phyloP scores from a whole-genome alignment of 139 green algal genomes.

The Chlamydomonas sp. region DNA sequence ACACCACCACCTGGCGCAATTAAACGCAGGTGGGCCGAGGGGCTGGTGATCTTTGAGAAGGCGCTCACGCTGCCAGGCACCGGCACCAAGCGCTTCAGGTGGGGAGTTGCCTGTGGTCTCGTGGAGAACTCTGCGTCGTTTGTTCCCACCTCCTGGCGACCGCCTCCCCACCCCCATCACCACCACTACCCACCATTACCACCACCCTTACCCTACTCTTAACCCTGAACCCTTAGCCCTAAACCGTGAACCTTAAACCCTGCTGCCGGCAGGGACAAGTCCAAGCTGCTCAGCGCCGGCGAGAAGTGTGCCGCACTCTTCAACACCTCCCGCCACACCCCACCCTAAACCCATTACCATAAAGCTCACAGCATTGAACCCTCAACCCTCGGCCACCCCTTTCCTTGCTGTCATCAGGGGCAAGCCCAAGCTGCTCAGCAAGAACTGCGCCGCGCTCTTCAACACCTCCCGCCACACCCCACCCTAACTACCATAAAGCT shows the following conservation, averaged over 20 bases:
- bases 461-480: neutral
- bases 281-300: no score
- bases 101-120: neutral
- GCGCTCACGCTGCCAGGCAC: conserved; percentile 66
- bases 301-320: no score
- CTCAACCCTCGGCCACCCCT: neutral
- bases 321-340: no score
- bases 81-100: conserved; percentile 66
- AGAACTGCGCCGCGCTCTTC: neutral
- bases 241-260: no score
- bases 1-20: no score
- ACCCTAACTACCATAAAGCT: neutral
- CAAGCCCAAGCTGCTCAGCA: neutral
- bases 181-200: neutral
- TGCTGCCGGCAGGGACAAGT: no score
- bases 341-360: no score
- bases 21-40: conserved; percentile 51
- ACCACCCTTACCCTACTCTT: neutral
- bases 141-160: no score
- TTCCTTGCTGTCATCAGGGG: neutral
- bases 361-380: no score
- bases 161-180: no score
- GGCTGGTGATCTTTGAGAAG: conserved; percentile 60
- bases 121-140: no score
- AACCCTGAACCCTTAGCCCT: no score